phyloP scores from a whole-genome alignment of 148 eudicot genomes.

The Fallopia convolvulus region DNA sequence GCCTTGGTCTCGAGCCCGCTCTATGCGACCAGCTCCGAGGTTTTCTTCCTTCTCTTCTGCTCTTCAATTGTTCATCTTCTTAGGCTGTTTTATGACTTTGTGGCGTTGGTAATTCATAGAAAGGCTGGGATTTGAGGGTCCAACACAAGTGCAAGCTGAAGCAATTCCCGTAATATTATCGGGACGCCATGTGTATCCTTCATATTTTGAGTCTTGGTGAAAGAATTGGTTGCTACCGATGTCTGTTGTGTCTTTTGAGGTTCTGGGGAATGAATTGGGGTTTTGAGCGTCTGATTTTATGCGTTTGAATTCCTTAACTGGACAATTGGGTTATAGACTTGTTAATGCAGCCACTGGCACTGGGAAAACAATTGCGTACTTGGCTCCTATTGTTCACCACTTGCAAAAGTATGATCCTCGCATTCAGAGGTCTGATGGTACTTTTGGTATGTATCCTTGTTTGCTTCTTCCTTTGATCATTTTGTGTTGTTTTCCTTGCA shows the following conservation, averaged over 20 bases:
- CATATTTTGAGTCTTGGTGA: neutral
- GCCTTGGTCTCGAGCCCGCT: slow-evolving; percentile 73
- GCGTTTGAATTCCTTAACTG: slow-evolving; percentile 21
- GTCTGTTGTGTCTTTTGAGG: neutral
- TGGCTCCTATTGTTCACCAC: slow-evolving; percentile 86
- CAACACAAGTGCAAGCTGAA: slow-evolving; percentile 86
- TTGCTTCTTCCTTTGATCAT: neutral
- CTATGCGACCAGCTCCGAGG: slow-evolving; percentile 81
- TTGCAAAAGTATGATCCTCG: slow-evolving; percentile 53
- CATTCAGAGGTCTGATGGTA: slow-evolving; percentile 77
- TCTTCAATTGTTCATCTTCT: neutral
- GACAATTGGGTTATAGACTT: slow-evolving; percentile 41
- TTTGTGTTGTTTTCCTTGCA: neutral
- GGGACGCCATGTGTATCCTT: slow-evolving; percentile 76
- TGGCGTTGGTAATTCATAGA: slow-evolving; percentile 27
- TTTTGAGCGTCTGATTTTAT: slow-evolving; percentile 5
- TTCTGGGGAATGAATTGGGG: slow-evolving; percentile 2
- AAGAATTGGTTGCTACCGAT: neutral
- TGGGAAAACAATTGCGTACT: slow-evolving; percentile 84
- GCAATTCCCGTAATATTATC: slow-evolving; percentile 84
- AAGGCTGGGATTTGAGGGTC: slow-evolving; percentile 67
- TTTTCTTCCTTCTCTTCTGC: slow-evolving; percentile 7
- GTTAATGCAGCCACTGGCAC: slow-evolving; percentile 98
- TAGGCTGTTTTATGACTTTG: neutral
- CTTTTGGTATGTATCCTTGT: slow-evolving; percentile 56